Percentiles rank a stretch among this genome's conserved stretches.
phyloP scores from a whole-genome alignment of 2,329 filamentous ascomycete genomes.

The Aspergillus sp. region DNA sequence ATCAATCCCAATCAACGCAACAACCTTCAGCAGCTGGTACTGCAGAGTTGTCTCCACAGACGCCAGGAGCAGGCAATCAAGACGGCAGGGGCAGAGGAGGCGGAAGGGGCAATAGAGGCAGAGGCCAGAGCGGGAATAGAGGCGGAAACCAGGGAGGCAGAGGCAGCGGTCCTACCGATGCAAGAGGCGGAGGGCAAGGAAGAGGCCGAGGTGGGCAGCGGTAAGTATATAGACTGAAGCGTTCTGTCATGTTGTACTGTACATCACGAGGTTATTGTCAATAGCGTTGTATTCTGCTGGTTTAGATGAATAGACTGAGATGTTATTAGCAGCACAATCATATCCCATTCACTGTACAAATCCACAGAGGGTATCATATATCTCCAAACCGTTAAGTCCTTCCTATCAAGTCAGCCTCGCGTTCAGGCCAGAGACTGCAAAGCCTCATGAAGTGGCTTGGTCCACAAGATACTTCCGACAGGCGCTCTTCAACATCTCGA shows the following conservation, averaged over 20 bases:
- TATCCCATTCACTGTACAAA: neutral
- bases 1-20: neutral
- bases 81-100: too few species aligned
- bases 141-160: neutral
- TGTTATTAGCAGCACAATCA: neutral
- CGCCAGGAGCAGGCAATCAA: neutral
- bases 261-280: neutral
- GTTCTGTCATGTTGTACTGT: neutral
- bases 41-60: neutral
- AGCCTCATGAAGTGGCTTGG: conserved; percentile 12
- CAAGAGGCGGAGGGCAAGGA: neutral
- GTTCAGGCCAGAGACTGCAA: neutral
- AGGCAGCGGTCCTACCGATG: neutral
- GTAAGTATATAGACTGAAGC: too few species aligned
- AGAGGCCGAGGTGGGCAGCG: too few species aligned
- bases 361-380: conserved; percentile 4
- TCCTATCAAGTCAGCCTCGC: too few species aligned
- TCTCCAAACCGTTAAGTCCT: too few species aligned
- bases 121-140: neutral
- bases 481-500: conserved; percentile 53
- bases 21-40: neutral
- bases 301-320: neutral
- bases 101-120: neutral
- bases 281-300: neutral
- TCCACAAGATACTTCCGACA: conserved; percentile 49